A percentile compares a stretch with the other conserved stretches of the same genome.
These are phyloP conservation scores for Alternaria postmessia DNA, from an alignment of 2,329 filamentous ascomycete genomes.

Conservation along the genomic window DNA sequence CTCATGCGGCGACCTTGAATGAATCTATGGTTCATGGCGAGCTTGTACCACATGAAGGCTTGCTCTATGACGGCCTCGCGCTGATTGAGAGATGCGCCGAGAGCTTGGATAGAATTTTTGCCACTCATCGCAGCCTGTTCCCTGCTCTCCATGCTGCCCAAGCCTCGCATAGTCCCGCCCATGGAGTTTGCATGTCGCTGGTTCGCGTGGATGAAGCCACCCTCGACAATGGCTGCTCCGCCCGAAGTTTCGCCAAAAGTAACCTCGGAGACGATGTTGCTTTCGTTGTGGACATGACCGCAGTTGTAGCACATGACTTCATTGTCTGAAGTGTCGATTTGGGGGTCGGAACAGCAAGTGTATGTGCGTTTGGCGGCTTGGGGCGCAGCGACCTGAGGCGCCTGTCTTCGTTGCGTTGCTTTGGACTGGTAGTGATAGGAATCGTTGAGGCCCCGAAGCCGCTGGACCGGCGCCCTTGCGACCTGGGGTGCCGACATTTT, in stretches of 20 bases:
- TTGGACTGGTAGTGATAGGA: slow-evolving; percentile 26
- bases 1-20: slow-evolving; percentile 76
- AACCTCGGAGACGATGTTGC: slow-evolving; percentile 90
- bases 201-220: slow-evolving; percentile 84
- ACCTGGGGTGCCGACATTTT: slow-evolving; percentile 31
- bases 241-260: slow-evolving; percentile 87
- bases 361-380: slow-evolving; percentile 24
- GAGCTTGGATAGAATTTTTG: slow-evolving; percentile 52
- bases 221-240: slow-evolving; percentile 89
- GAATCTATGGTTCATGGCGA: slow-evolving; percentile 68
- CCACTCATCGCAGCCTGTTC: slow-evolving; percentile 69
- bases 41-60: slow-evolving; percentile 54
- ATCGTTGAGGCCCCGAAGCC: slow-evolving; percentile 38
- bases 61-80: slow-evolving; percentile 47
- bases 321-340: slow-evolving; percentile 34
- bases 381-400: slow-evolving; percentile 27
- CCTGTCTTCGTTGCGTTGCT: slow-evolving; percentile 30
- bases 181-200: slow-evolving; percentile 77
- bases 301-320: slow-evolving; percentile 72
- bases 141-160: slow-evolving; percentile 62
- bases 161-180: slow-evolving; percentile 57
- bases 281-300: slow-evolving; percentile 82
- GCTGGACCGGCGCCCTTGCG: slow-evolving; percentile 28
- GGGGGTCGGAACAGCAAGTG: slow-evolving; percentile 41
- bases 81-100: slow-evolving; percentile 52